Conservation (phyloP, 495 filamentous ascomycete genomes). For the Usnea hakonensis region DNA sequence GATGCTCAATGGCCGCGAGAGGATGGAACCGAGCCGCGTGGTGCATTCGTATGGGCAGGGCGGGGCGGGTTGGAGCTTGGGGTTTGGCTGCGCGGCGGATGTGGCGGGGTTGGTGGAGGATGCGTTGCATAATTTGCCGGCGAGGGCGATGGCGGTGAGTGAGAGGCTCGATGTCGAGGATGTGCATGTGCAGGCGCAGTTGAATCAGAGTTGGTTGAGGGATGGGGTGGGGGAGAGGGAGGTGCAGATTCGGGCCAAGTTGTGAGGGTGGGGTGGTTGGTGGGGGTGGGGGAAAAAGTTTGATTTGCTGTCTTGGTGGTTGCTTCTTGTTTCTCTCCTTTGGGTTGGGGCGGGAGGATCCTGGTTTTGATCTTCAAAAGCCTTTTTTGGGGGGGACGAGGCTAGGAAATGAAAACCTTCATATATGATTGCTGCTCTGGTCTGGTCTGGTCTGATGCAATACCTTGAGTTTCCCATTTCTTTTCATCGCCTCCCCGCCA, state of each 20-base stretch:
- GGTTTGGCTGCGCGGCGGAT: constrained; percentile 39
- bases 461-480: too few species aligned
- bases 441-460: too few species aligned
- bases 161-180: background rate
- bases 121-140: constrained; percentile 22
- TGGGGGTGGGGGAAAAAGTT: background rate
- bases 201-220: constrained; percentile 1
- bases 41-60: constrained; percentile 46
- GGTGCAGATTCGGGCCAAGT: background rate
- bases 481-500: too few species aligned
- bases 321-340: too few species aligned
- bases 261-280: background rate
- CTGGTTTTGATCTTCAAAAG: too few species aligned
- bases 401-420: too few species aligned
- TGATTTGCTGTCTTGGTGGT: too few species aligned
- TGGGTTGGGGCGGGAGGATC: too few species aligned
- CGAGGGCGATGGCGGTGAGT: constrained; percentile 11
- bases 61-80: constrained; percentile 39
- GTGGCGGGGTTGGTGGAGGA: constrained; percentile 33
- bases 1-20: background rate
- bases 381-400: too few species aligned
- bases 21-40: constrained; percentile 32
- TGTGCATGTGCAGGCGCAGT: constrained; percentile 3
- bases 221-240: background rate
- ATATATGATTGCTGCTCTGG: too few species aligned